These are phyloP conservation scores for Leucocoprinus leucothites DNA, from an alignment of 768 basidiomycete species.

Conservation along the genomic window DNA sequence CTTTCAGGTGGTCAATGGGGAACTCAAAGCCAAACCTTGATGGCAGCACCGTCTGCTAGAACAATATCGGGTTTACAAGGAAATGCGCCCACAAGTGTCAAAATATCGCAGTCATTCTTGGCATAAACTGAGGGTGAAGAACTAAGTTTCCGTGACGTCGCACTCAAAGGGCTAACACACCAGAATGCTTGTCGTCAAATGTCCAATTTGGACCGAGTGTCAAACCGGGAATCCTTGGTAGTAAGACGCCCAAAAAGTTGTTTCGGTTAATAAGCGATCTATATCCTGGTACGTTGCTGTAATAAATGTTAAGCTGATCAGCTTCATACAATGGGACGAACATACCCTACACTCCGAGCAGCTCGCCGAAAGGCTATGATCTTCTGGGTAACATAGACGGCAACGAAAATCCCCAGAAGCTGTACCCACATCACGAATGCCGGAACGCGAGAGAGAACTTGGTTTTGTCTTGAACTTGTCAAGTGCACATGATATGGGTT, in stretches of 20 bases:
- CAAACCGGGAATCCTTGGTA: neutral
- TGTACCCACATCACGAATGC: no score
- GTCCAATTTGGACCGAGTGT: neutral
- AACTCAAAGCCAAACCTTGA: slow-evolving; percentile 39
- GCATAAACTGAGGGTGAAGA: neutral
- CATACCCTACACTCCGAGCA: no score
- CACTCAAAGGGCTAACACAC: neutral
- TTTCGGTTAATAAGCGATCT: neutral
- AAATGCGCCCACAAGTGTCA: slow-evolving; percentile 1
- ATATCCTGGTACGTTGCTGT: slow-evolving; percentile 5
- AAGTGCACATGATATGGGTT: no score
- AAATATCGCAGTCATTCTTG: slow-evolving; percentile 9
- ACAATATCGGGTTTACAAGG: slow-evolving; percentile 22
- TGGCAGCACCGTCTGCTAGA: slow-evolving; percentile 36
- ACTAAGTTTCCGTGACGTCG: no score
- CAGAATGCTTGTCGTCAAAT: slow-evolving; percentile 1
- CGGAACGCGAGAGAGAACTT: no score
- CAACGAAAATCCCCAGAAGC: no score
- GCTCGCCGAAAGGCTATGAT: no score
- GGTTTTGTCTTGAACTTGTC: no score
- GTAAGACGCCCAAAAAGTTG: neutral
- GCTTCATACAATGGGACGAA: no score
- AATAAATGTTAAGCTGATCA: no score
- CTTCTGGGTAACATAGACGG: no score
- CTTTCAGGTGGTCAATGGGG: neutral